These are phyloP conservation scores for Aspergillus caelatus DNA, from an alignment of 2,329 filamentous ascomycete species.

Conservation along the genomic window DNA sequence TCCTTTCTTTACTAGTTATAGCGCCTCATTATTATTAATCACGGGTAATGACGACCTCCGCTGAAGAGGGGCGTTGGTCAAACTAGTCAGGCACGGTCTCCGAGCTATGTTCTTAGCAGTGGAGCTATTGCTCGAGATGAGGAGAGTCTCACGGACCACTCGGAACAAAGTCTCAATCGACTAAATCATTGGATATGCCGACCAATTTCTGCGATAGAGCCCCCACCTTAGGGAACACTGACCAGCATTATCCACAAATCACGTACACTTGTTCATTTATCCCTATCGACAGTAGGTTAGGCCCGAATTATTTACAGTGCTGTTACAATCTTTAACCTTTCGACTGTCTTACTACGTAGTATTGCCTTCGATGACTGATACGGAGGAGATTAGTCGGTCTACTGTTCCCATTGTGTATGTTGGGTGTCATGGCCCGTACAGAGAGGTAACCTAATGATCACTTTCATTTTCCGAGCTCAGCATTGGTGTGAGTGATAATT, in stretches of 20 bases:
- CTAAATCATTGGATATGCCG: neutral
- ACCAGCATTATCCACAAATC: conserved; percentile 4
- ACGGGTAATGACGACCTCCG: conserved; percentile 11
- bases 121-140: conserved; percentile 15
- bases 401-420: neutral
- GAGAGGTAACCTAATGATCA: neutral
- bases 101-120: conserved; percentile 17
- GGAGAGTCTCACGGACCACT: conserved; percentile 5
- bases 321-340: neutral
- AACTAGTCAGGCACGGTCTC: conserved; percentile 20
- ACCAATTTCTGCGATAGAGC: neutral
- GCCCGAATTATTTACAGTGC: neutral
- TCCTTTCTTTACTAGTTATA: neutral
- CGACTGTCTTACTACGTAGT: neutral
- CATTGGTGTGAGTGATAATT: neutral
- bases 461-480: neutral
- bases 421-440: neutral
- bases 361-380: neutral
- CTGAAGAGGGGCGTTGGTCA: conserved; percentile 8
- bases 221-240: neutral
- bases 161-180: conserved; percentile 2
- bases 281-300: neutral
- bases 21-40: conserved; percentile 9
- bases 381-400: neutral
- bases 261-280: neutral